These are phyloP conservation scores for Leccinum subtestaceum DNA, from an alignment of 768 basidiomycete species.

Conservation along the genomic window DNA sequence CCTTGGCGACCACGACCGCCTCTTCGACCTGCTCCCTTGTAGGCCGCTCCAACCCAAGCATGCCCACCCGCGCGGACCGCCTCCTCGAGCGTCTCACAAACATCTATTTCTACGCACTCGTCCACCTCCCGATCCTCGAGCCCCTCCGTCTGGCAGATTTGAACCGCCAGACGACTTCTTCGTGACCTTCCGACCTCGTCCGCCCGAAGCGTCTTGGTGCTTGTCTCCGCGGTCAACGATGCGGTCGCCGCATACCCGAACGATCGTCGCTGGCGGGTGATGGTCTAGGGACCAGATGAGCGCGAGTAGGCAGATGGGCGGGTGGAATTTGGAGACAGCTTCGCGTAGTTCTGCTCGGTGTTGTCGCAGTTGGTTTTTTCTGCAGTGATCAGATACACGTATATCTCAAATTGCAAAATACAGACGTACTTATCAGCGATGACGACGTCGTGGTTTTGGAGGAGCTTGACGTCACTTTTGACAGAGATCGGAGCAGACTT, in stretches of 20 bases:
- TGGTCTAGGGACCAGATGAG: slow-evolving; percentile 70
- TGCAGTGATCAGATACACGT: slow-evolving; percentile 24
- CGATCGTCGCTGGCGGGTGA: slow-evolving; percentile 55
- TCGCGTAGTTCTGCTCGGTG: slow-evolving; percentile 74
- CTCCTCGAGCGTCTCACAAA: slow-evolving; percentile 52
- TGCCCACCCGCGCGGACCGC: slow-evolving; percentile 57
- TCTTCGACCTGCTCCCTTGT: slow-evolving; percentile 52
- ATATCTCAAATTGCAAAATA: background rate
- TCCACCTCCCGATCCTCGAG: slow-evolving; percentile 66
- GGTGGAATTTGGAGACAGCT: slow-evolving; percentile 39
- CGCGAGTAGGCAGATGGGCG: slow-evolving; percentile 73
- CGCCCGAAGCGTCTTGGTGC: slow-evolving; percentile 76
- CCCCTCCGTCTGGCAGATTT: slow-evolving; percentile 53
- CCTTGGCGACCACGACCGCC: slow-evolving; percentile 36
- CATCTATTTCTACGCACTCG: slow-evolving; percentile 61
- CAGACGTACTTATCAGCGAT: slow-evolving; percentile 83
- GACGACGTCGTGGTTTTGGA: slow-evolving; percentile 70
- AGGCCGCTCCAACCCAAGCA: slow-evolving; percentile 55
- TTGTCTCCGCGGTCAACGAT: slow-evolving; percentile 73
- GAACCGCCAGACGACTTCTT: slow-evolving; percentile 85
- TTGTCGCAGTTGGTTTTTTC: slow-evolving; percentile 86
- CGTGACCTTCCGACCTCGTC: slow-evolving; percentile 59
- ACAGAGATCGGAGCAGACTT: slow-evolving; percentile 69
- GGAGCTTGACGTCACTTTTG: slow-evolving; percentile 61
- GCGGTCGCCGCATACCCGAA: slow-evolving; percentile 76